These are phyloP conservation scores for Pluteus cervinus DNA, from an alignment of 768 basidiomycete genomes.

Conservation along the genomic window DNA sequence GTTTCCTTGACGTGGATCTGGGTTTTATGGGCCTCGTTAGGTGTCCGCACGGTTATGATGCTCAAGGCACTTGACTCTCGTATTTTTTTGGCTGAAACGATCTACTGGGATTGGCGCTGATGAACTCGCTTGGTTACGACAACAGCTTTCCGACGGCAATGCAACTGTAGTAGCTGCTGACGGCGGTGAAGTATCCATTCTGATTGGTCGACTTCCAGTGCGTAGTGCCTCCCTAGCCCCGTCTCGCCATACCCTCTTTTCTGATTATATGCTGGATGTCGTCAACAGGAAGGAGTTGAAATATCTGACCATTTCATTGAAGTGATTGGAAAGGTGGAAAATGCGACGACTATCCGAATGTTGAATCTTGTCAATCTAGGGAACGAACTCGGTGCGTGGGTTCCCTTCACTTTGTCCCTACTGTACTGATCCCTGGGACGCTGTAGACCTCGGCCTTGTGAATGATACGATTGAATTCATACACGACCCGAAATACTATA, in stretches of 20 bases:
- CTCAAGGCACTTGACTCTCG: no score
- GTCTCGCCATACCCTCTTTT: no score
- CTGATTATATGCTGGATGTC: no score
- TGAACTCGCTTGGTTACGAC: no score
- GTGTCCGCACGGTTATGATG: no score
- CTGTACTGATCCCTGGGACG: neutral
- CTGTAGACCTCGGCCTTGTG: conserved; percentile 50
- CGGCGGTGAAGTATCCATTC: conserved; percentile 53
- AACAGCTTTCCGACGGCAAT: conserved; percentile 38
- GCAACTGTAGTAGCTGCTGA: conserved; percentile 63
- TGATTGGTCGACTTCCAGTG: no score
- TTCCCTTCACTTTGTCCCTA: neutral
- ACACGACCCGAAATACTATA: conserved; percentile 48
- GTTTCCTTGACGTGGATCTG: no score
- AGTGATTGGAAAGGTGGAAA: conserved; percentile 55
- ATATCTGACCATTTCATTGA: conserved; percentile 56
- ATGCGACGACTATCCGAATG: conserved; percentile 53
- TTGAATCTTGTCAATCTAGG: conserved; percentile 52
- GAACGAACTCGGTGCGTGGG: conserved; percentile 50
- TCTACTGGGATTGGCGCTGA: no score
- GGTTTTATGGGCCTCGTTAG: no score
- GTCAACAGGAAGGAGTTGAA: conserved; percentile 28
- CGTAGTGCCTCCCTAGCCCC: neutral
- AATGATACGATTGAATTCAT: conserved; percentile 59
- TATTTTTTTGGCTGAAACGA: no score